These are phyloP conservation scores for Solanum peruvianum DNA, from an alignment of 257 asterid species.

Conservation along the genomic window DNA sequence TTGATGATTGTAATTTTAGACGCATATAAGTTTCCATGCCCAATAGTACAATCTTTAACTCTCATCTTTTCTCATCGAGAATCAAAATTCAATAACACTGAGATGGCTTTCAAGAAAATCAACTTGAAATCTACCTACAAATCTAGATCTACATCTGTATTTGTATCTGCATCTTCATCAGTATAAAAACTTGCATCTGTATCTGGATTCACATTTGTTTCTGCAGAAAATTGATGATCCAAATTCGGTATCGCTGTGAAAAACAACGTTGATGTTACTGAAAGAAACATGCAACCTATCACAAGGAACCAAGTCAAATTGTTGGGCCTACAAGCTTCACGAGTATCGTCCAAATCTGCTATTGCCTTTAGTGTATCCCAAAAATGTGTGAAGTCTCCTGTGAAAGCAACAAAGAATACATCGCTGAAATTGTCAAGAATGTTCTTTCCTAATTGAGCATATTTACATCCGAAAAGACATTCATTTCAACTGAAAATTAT, in stretches of 20 bases:
- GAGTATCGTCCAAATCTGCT: rapidly evolving
- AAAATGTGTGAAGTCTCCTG: background rate
- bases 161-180: background rate
- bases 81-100: background rate
- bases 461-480: background rate
- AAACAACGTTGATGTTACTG: too few relatives aligned
- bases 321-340: background rate
- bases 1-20: too few relatives aligned
- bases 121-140: too few relatives aligned
- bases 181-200: too few relatives aligned
- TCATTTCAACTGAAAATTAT: background rate
- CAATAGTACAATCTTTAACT: too few relatives aligned
- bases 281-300: background rate
- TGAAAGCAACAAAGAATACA: background rate
- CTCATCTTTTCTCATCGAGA: too few relatives aligned
- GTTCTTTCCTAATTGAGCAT: background rate
- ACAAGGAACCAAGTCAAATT: background rate
- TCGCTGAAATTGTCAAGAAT: background rate
- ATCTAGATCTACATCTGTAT: too few relatives aligned
- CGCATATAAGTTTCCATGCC: too few relatives aligned
- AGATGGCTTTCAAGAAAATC: background rate
- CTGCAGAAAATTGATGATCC: background rate
- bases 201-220: too few relatives aligned
- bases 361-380: background rate
- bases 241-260: background rate